Evolutionary conservation across 2,329 filamentous ascomycete genomes (phyloP), one percentile per base, ranked within the genome.

Genomic region (Aureobasidium vineae): DNA sequence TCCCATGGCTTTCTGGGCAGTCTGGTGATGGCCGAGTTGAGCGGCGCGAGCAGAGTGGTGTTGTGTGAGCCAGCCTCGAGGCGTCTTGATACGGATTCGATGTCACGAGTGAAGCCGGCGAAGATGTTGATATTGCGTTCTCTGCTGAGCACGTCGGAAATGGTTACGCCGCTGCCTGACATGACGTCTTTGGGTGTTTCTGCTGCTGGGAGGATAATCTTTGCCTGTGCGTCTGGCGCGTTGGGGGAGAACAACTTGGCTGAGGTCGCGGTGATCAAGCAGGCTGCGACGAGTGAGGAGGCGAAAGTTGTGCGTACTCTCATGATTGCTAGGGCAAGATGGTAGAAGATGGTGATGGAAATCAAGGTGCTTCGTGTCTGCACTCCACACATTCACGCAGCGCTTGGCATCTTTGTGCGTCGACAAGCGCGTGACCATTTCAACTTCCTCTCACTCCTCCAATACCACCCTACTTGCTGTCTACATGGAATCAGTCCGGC

Each of bases 1-100:
- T 88, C 91, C 91, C 91, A 96, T 0, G 93, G 93, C 77, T 97
- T 98, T 63, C 89, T 84, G 0, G 92, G 90, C 28, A 98, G 81
- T 0, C 78, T 80, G 70, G 90, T 89, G 73, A 99, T 86, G 3
- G 88, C 92, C 21, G 85, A 87, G 81, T 99, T 98, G 64, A 90
- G 81, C 0, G 95, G 95, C 5, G 93, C 94, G 2, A 98, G 86
- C 28, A 98, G 87, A 2, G 92, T 97, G 19, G 90, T 90, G 75
- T 94, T 93, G 67, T 84, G 78, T 0, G 79, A 74, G 74, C 91
- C 85, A 16, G 50, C 50, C 71, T 90, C 85, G 16, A 98, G 85
- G 0, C 90, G 89, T 26, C 81, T 79, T 11, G 86, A 84, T 23
- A 93, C 83, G n/a, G 83, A 79, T 54, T 88, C 84, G 72, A 93